Percentiles rank a stretch among this genome's conserved stretches.
phyloP scores from a whole-genome alignment of 2,329 filamentous ascomycete genomes.

The Emmonsiellopsis sp. region DNA sequence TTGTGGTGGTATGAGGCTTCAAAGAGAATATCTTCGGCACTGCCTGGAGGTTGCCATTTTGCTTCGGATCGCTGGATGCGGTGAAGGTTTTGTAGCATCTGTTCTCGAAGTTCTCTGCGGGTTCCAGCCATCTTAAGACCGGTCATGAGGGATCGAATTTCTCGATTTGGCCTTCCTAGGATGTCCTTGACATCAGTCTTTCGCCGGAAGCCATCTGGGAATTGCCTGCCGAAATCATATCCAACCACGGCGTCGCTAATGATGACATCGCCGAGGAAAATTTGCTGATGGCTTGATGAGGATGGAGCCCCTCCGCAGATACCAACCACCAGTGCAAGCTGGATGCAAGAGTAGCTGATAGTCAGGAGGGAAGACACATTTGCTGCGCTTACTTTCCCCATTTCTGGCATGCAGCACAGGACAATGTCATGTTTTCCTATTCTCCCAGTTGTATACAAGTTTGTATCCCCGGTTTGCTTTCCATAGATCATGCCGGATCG shows the following conservation, averaged over 20 bases:
- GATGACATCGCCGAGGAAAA: constrained; percentile 21
- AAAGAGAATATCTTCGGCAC: background rate
- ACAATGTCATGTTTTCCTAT: constrained; percentile 22
- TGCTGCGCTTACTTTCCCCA: constrained; percentile 19
- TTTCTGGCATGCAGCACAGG: constrained; percentile 19
- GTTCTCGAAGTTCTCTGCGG: background rate
- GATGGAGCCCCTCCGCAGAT: constrained; percentile 31
- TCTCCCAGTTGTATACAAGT: constrained; percentile 19
- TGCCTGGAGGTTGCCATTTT: background rate
- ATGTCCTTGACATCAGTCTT: background rate
- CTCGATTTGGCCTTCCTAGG: constrained; percentile 10
- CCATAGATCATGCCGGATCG: constrained; percentile 11
- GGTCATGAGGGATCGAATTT: constrained; percentile 14
- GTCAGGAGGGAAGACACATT: constrained; percentile 20
- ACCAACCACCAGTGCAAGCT: constrained; percentile 28
- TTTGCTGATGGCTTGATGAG: constrained; percentile 5
- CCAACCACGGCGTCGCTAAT: constrained; percentile 18
- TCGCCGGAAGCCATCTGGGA: constrained; percentile 13
- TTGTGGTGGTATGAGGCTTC: background rate
- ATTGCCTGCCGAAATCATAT: constrained; percentile 18
- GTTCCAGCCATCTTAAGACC: background rate
- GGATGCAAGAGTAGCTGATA: constrained; percentile 24
- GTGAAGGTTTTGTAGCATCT: background rate
- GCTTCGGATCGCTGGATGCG: background rate
- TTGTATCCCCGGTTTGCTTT: constrained; percentile 19